Percentiles rank a stretch among this genome's conserved stretches.
Conservation (phyloP, 2,329 filamentous ascomycete species). For the Salinomyces thailandicus region DNA sequence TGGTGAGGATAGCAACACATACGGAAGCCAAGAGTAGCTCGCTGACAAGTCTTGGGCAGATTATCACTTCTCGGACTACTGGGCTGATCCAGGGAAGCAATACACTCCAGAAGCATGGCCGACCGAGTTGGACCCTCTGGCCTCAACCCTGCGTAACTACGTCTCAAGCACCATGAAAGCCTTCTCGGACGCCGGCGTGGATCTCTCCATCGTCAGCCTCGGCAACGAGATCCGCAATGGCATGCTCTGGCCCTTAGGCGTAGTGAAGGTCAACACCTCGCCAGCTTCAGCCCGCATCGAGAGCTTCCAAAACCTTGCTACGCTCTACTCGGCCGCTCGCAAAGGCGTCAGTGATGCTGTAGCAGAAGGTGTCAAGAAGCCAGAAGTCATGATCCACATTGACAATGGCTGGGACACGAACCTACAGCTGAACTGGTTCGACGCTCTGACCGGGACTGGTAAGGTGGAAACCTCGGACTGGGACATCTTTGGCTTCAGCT, state of each 20-base stretch:
- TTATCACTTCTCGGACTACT: conserved; percentile 24
- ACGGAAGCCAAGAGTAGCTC: no score
- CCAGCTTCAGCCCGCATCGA: conserved; percentile 22
- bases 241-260: conserved; percentile 29
- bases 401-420: conserved; percentile 26
- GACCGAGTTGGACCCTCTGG: conserved; percentile 21
- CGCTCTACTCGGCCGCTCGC: conserved; percentile 21
- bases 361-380: conserved; percentile 19
- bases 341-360: conserved; percentile 25
- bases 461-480: conserved; percentile 20
- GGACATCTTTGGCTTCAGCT: conserved; percentile 18
- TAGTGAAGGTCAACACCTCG: conserved; percentile 27
- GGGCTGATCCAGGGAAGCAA: conserved; percentile 31
- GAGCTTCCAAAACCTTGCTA: conserved; percentile 27
- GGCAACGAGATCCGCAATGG: conserved; percentile 32
- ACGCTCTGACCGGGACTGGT: conserved; percentile 19
- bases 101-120: conserved; percentile 27
- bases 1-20: no score
- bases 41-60: conserved; percentile 17
- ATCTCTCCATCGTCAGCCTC: conserved; percentile 32
- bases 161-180: conserved; percentile 29
- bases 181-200: conserved; percentile 31
- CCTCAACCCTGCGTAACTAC: conserved; percentile 24
- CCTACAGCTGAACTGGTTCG: conserved; percentile 24
- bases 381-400: conserved; percentile 20